Conservation (phyloP, 306 rosid genomes). For the Cicer chorassanicum region DNA sequence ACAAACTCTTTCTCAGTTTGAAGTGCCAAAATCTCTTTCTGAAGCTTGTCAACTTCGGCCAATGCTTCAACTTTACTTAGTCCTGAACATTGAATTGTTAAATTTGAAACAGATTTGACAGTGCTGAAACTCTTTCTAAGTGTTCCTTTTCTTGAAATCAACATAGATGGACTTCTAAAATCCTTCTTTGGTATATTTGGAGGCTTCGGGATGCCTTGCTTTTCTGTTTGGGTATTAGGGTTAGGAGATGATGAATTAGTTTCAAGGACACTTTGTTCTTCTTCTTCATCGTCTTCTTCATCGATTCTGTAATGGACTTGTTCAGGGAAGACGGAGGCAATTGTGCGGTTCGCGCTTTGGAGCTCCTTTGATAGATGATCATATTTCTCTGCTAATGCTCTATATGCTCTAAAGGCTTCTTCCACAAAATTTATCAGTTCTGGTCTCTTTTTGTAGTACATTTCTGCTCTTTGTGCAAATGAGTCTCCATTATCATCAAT, state of each 20-base stretch:
- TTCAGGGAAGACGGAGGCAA: constrained; percentile 79
- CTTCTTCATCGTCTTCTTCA: constrained; percentile 60
- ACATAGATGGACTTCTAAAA: constrained; percentile 62
- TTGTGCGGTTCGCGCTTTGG: constrained; percentile 88
- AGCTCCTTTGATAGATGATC: constrained; percentile 81
- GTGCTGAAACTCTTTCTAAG: constrained; percentile 45
- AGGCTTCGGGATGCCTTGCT: constrained; percentile 60
- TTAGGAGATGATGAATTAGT: constrained; percentile 43
- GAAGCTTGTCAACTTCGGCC: constrained; percentile 69
- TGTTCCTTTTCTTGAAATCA: constrained; percentile 53
- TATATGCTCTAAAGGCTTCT: constrained; percentile 76
- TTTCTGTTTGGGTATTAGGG: constrained; percentile 41
- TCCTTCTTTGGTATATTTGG: constrained; percentile 58
- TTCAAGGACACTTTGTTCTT: constrained; percentile 24
- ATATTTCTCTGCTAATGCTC: constrained; percentile 80
- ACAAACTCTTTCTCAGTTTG: constrained; percentile 96
- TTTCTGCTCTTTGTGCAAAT: constrained; percentile 88
- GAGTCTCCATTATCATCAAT: constrained; percentile 80
- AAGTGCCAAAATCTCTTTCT: constrained; percentile 71
- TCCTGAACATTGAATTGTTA: constrained; percentile 55
- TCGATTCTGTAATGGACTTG: constrained; percentile 70
- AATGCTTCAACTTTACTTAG: constrained; percentile 67
- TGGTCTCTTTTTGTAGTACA: constrained; percentile 87
- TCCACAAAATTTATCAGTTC: constrained; percentile 72
- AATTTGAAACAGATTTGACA: constrained; percentile 40